Evolutionary conservation across 371 early-diverging fungal genomes (phyloP).

Genomic region (Mortierella sp.): DNA sequence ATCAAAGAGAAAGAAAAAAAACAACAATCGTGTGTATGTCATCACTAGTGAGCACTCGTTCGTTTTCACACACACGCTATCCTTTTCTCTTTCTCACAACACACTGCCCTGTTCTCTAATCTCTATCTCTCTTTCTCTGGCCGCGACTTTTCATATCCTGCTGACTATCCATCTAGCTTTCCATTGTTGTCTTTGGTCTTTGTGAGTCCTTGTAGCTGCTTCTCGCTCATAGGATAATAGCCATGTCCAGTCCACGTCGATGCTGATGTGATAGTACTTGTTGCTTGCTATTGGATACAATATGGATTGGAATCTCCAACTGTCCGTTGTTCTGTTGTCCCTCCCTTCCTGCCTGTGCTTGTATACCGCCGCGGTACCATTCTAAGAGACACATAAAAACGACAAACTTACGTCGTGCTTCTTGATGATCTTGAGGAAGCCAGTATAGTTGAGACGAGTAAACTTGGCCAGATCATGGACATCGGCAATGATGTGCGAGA

Average conservation of each 20-base stretch:
- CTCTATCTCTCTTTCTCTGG: not conserved
- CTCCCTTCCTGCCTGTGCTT: not conserved
- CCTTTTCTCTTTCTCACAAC: not conserved
- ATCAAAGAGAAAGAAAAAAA: not conserved
- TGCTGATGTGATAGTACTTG: not conserved
- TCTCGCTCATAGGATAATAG: not conserved
- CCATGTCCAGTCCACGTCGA: not conserved
- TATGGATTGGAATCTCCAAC: constrained; percentile 24
- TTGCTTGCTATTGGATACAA: not conserved
- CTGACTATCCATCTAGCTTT: not conserved
- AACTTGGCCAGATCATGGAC: constrained; percentile 93
- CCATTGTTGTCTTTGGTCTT: not conserved
- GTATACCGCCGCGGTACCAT: not conserved
- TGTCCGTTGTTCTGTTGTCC: not conserved
- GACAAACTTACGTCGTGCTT: constrained; percentile 85
- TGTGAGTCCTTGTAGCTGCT: not conserved
- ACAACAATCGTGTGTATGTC: not conserved
- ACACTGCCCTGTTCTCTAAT: not conserved
- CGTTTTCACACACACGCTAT: not conserved
- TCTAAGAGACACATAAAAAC: not conserved
- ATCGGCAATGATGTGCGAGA: constrained; percentile 88
- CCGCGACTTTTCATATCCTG: not conserved
- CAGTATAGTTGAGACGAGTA: constrained; percentile 95
- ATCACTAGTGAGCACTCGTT: not conserved
- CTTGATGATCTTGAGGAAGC: constrained; percentile 97